phyloP scores from a whole-genome alignment of 2,329 filamentous ascomycete genomes.

The Fusarium solani-melongenae region DNA sequence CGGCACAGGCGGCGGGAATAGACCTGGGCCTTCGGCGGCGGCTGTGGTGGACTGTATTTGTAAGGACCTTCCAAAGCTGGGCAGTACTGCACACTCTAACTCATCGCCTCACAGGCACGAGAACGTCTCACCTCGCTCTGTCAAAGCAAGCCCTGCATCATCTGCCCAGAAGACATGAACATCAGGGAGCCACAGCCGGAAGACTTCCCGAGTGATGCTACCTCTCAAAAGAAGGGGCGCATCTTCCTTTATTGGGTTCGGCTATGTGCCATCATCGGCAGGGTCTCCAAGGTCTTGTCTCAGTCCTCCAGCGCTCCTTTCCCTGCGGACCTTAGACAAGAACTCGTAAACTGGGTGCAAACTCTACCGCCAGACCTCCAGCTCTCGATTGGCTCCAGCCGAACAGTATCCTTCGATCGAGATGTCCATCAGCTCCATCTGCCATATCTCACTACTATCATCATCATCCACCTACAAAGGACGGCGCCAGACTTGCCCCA shows the following conservation, averaged over 20 bases:
- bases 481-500: slow-evolving; percentile 50
- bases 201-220: slow-evolving; percentile 51
- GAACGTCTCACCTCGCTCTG: slow-evolving; percentile 52
- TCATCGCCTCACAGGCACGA: slow-evolving; percentile 16
- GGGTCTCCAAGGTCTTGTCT: slow-evolving; percentile 51
- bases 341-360: slow-evolving; percentile 31
- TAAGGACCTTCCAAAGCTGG: slow-evolving; percentile 7
- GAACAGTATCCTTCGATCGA: slow-evolving; percentile 49
- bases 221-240: slow-evolving; percentile 48
- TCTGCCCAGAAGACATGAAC: slow-evolving; percentile 55
- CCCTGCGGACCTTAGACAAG: slow-evolving; percentile 24
- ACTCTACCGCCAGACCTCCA: slow-evolving; percentile 29
- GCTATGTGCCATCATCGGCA: slow-evolving; percentile 53
- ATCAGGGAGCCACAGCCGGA: slow-evolving; percentile 50
- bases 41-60: slow-evolving; percentile 37
- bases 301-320: slow-evolving; percentile 22
- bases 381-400: slow-evolving; percentile 13
- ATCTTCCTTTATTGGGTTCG: slow-evolving; percentile 57
- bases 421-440: slow-evolving; percentile 56
- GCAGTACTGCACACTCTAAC: neutral
- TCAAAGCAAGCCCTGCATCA: slow-evolving; percentile 56
- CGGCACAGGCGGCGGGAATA: neutral
- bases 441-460: slow-evolving; percentile 55
- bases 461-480: slow-evolving; percentile 51
- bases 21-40: slow-evolving; percentile 25